Conservation (phyloP, 208 protist genomes). For the Angomonas ambiguus region DNA sequence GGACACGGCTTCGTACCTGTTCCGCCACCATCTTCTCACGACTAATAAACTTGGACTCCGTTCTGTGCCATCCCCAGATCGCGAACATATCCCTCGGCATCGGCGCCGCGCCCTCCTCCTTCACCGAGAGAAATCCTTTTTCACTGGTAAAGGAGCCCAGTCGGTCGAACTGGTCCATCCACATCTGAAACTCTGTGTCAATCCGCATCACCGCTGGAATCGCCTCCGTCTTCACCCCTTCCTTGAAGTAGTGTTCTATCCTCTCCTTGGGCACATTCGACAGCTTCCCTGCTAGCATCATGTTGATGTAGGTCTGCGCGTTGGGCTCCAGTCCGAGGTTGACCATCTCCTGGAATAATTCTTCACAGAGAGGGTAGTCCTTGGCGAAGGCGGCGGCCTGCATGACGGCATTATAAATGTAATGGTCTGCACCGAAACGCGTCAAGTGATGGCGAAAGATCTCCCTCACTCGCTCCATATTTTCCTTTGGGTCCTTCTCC, state of each 20-base stretch:
- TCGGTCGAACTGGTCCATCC: conserved; percentile 87
- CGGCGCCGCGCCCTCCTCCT: conserved; percentile 75
- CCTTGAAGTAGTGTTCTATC: conserved; percentile 64
- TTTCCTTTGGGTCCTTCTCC: conserved; percentile 53
- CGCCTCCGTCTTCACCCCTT: conserved; percentile 54
- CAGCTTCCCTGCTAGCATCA: conserved; percentile 83
- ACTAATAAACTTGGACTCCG: conserved; percentile 81
- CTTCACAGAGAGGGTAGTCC: conserved; percentile 57
- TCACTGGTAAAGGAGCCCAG: conserved; percentile 80
- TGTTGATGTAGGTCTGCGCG: conserved; percentile 88
- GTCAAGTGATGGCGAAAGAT: conserved; percentile 84
- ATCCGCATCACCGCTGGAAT: conserved; percentile 70
- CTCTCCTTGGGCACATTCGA: conserved; percentile 50
- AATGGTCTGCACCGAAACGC: conserved; percentile 85
- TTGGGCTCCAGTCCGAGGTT: conserved; percentile 71
- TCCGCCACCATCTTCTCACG: conserved; percentile 51
- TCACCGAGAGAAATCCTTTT: conserved; percentile 67
- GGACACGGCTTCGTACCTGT: conserved; percentile 59
- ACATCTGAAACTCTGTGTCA: conserved; percentile 90
- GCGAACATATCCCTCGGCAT: conserved; percentile 89
- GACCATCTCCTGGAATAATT: conserved; percentile 72
- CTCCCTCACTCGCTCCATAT: conserved; percentile 70
- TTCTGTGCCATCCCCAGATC: conserved; percentile 83
- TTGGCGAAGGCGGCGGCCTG: conserved; percentile 83
- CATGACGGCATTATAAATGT: conserved; percentile 92